Evolutionary conservation across 352 stramenopile genomes (phyloP), one percentile per base, ranked within the genome.

Genomic region (Globisporangium yorkense): DNA sequence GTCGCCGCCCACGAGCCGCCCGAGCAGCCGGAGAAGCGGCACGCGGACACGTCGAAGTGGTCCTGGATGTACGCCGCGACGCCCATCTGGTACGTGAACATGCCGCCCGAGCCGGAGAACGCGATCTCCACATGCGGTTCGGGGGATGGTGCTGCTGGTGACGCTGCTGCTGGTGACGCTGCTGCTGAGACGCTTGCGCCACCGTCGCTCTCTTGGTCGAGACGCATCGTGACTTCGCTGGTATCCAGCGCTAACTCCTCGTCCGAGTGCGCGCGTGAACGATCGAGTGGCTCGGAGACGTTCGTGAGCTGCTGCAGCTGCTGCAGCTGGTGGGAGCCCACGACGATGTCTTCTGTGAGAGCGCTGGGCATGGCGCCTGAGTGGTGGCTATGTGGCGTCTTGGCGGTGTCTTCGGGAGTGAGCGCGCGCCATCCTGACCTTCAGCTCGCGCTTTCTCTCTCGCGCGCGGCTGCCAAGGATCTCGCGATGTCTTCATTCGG

Each of bases 11-110:
- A 80, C 13, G 71, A 58, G 24, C 71, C 71, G 8, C 71, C 71
- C 6, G 71, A 80, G 58, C 71, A 77, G 12, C 68, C 71, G 7
- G 68, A 77, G 40, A 80, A 65, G 31, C 67, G 71, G 56, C 71
- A 80, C 18, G 67, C 57, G 7, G 68, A 75, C n/a, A 80, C 50
- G 54, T 77, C 65, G 52, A 80, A 77, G 57, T 84, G 67, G 41
- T 89, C 79, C 51, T 89, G 79, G 9, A 89, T 63, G 63, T 82
- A 89, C 37, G 79, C 78, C 0, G 78, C 78, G 51, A 87, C 62
- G 31, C 78, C 78, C 78, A 89, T 89, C 64, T 89, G 79, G 57
- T 87, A 89, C 9, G 86, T 75, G 54, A 89, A 89, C 62, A 77
- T 69, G 33, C 76, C 78, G 2, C 65, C 78, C n/a, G 76, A 88